Base-by-base conservation (phyloP, 306 rosid species). In the Amphicarpaea edgeworthii region DNA sequence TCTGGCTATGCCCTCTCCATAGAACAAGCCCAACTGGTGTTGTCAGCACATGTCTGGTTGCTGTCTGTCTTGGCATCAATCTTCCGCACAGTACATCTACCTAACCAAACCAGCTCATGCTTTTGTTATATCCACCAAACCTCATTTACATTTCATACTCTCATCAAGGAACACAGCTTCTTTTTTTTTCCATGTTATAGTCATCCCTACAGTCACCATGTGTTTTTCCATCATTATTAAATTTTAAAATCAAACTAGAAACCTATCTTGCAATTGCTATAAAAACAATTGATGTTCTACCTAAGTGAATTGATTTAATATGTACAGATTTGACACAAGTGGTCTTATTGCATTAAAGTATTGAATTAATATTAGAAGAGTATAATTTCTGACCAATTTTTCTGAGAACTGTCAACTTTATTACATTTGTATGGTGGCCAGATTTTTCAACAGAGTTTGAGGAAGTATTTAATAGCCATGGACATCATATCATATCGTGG, bases 71-170 rank as follows among this genome's bases (percentile, higher is more conserved):
- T 41, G 77, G 77, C 57, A 79, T 62, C 72, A 30, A 26, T 34
- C 72, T 12, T 23, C n/a, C 24, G 24, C 68, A 8, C 49, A 21
- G 9, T 28, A 45, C 54, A 74, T 7, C 70, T 61, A 71, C 66
- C 55, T 23, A 79, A 61, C 66, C 30, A 79, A 78, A n/a, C 82
- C 77, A 70, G 37, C 58, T 61, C 54, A 38, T 60, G 17, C 21
- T 43, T 70, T 78, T 43, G 23, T 21, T 46, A 23, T 78, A 23
- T 78, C 64, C 62, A 78, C 82, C 82, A 70, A 70, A 78, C 72
- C 54, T 70, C 12, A 21, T 70, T 70, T 49, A 38, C 47, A 60
- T 69, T 78, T 69, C 70, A 15, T 8, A 11, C 41, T 41, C n/a
- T 16, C 65, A 70, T 47, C 30, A n/a, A 43, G 47, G 23, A 45